Evolutionary conservation across 495 filamentous ascomycete genomes (phyloP), one percentile per base, ranked within the genome.

Genomic region (Annulohypoxylon maeteangense): DNA sequence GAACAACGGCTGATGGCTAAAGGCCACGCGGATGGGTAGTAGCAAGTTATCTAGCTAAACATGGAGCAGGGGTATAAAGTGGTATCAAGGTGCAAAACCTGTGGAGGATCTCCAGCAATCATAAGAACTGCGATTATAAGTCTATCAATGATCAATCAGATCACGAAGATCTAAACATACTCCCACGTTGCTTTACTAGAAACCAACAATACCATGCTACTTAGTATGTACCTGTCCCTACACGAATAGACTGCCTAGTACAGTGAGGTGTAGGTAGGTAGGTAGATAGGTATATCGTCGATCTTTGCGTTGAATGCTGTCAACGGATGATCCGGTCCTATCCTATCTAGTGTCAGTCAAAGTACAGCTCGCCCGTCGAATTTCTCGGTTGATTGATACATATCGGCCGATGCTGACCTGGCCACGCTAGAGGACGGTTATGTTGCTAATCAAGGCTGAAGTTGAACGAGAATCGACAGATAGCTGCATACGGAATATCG

Each of bases 21-120:
- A 67, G 34, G 62, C 71, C 71, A 74, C 71, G 71, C 71, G 71
- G 50, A 67, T 64, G 22, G 53, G 71, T 71, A 67, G 71, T 64
- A 67, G 71, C 16, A 54, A 67, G 44, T 60, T 50, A 56, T 62
- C 36, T 61, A 68, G 60, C 51, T 65, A 73, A 66, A 38, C 50
- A 65, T 53, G 61, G 55, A 57, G 11, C 62, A 74, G 59, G 71
- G 71, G 42, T 74, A 47, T 23, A 50, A 48, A 62, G 71, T 70
- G 36, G 56, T 58, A 67, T 59, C 38, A 54, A 47, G 48, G 55
- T 57, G 48, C 50, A 56, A 67, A 70, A 40, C 40, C 36, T 63
- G 57, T 51, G 71, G 63, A 70, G 62, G 71, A 74, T 74, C 71
- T 67, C 57, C 62, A 67, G 51, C 36, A 66, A 73, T 69, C 61